Conservation (phyloP, 257 asterid species). For the Scutellaria minor region DNA sequence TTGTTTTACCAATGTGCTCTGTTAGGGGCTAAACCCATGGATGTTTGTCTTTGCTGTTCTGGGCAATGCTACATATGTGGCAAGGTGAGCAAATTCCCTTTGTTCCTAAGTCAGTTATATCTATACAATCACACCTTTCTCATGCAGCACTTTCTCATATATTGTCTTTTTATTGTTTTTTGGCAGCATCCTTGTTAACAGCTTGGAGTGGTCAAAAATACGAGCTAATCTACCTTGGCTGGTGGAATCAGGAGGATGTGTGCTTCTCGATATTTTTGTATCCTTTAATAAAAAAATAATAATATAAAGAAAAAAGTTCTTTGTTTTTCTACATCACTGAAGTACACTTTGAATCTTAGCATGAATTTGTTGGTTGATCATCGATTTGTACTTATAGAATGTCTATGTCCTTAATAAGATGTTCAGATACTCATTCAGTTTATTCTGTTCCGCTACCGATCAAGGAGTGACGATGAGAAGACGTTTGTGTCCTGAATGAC, state of each 20-base stretch:
- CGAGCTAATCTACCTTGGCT: conserved; percentile 76
- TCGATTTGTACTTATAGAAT: background rate
- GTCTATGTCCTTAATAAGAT: conserved; percentile 41
- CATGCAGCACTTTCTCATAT: background rate
- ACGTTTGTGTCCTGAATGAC: conserved; percentile 40
- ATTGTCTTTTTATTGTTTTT: background rate
- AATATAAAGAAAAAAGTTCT: background rate
- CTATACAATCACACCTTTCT: background rate
- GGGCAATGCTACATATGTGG: conserved; percentile 71
- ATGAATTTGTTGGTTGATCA: background rate
- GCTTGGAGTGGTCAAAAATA: conserved; percentile 63
- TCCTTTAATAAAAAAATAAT: conserved; percentile 44
- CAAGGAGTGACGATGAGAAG: conserved; percentile 39
- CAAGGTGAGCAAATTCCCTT: conserved; percentile 53
- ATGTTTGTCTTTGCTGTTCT: conserved; percentile 82
- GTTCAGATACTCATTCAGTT: conserved; percentile 66
- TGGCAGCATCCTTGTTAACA: conserved; percentile 68
- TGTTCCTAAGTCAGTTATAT: conserved; percentile 18
- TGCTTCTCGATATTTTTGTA: conserved; percentile 68
- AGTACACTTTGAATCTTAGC: background rate
- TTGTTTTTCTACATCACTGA: background rate
- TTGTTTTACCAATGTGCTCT: conserved; percentile 4
- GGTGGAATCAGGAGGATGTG: conserved; percentile 75
- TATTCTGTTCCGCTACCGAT: conserved; percentile 47
- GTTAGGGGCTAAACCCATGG: conserved; percentile 75